Evolutionary conservation across 495 filamentous ascomycete species (phyloP).

Genomic region (Penicillium verhagenii): DNA sequence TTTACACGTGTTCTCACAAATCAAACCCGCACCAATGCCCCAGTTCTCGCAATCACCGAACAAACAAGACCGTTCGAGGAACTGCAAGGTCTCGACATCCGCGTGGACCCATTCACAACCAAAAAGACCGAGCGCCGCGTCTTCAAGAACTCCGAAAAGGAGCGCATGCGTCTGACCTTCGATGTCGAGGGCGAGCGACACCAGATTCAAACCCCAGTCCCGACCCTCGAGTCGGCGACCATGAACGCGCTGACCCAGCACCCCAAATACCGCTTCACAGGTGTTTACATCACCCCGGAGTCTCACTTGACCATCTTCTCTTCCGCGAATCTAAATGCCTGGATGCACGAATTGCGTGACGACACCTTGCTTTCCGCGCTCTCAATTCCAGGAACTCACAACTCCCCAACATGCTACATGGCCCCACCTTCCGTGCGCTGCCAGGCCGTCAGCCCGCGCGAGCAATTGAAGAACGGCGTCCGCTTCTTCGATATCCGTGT

Average conservation of each 20-base stretch:
- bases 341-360: constrained; percentile 76
- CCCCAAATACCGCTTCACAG: constrained; percentile 64
- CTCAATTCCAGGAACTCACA: constrained; percentile 94
- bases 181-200: constrained; percentile 59
- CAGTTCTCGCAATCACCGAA: constrained; percentile 43
- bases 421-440: constrained; percentile 93
- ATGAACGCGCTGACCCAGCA: constrained; percentile 54
- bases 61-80: constrained; percentile 55
- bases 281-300: constrained; percentile 63
- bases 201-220: constrained; percentile 59
- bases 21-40: constrained; percentile 36
- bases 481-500: constrained; percentile 93
- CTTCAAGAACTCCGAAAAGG: constrained; percentile 45
- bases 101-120: constrained; percentile 57
- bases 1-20: constrained; percentile 52
- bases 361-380: constrained; percentile 72
- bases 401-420: constrained; percentile 77
- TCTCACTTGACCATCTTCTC: constrained; percentile 76
- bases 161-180: constrained; percentile 62
- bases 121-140: constrained; percentile 53
- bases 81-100: constrained; percentile 50
- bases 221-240: constrained; percentile 52
- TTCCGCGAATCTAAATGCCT: constrained; percentile 64
- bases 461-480: constrained; percentile 85
- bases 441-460: constrained; percentile 72